These are phyloP conservation scores for Didymella glomerata DNA, from an alignment of 2,329 filamentous ascomycete species.

Conservation along the genomic window DNA sequence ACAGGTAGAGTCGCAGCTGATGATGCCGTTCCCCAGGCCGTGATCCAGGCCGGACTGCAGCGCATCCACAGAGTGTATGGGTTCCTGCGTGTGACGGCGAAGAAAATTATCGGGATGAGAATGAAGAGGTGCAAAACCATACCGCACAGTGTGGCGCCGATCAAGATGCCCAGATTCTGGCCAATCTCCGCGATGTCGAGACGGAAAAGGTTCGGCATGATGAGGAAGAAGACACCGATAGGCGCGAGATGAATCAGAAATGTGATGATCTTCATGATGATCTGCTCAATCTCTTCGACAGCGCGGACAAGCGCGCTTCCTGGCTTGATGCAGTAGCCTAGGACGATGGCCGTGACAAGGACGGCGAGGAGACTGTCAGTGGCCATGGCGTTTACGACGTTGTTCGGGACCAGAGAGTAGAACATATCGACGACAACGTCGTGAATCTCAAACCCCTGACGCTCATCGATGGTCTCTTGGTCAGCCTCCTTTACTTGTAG, in stretches of 20 bases:
- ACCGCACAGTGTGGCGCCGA: slow-evolving; percentile 57
- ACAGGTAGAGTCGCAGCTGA: slow-evolving; percentile 63
- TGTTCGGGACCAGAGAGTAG: slow-evolving; percentile 60
- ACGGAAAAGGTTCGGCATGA: slow-evolving; percentile 61
- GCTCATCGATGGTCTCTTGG: slow-evolving; percentile 48
- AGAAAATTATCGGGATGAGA: slow-evolving; percentile 53
- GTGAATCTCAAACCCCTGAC: slow-evolving; percentile 49
- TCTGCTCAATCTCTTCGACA: slow-evolving; percentile 58
- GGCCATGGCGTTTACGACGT: slow-evolving; percentile 59
- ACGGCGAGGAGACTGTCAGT: slow-evolving; percentile 59
- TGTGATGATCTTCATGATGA: slow-evolving; percentile 59
- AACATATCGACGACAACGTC: slow-evolving; percentile 60
- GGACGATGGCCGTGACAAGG: slow-evolving; percentile 57
- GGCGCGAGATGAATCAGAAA: slow-evolving; percentile 61
- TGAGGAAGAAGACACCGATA: slow-evolving; percentile 63
- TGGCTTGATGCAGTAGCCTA: slow-evolving; percentile 58
- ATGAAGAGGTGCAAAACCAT: slow-evolving; percentile 61
- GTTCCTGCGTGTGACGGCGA: slow-evolving; percentile 53
- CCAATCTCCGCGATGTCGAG: slow-evolving; percentile 60
- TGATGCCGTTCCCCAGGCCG: slow-evolving; percentile 63
- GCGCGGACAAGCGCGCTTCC: slow-evolving; percentile 55
- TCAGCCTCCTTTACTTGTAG: slow-evolving; percentile 45
- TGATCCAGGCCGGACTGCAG: slow-evolving; percentile 62
- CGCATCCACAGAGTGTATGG: slow-evolving; percentile 60
- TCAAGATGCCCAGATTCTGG: slow-evolving; percentile 60